Conservation (phyloP, 257 asterid genomes). For the Petunia axillaris region DNA sequence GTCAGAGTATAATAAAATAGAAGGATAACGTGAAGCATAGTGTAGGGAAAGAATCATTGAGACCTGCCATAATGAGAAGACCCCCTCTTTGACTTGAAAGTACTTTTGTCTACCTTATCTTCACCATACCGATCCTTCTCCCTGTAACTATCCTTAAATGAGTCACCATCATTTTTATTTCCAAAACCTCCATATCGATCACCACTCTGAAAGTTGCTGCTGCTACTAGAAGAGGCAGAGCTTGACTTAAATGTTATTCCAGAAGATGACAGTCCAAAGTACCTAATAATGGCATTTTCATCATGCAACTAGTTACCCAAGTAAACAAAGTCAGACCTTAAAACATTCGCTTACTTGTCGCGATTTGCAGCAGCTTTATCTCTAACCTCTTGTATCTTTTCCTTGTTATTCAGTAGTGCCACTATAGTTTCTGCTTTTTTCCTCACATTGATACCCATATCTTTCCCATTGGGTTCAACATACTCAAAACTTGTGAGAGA, state of each 20-base stretch:
- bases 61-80: slow-evolving; percentile 69
- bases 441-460: slow-evolving; percentile 83
- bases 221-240: slow-evolving; percentile 64
- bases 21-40: slow-evolving; percentile 18
- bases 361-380: slow-evolving; percentile 85
- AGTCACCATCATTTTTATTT: slow-evolving; percentile 51
- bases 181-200: slow-evolving; percentile 78
- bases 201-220: slow-evolving; percentile 32
- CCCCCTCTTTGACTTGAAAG: slow-evolving; percentile 49
- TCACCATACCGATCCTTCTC: slow-evolving; percentile 61
- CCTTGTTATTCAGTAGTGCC: slow-evolving; percentile 78
- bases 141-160: slow-evolving; percentile 42
- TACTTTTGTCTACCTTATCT: slow-evolving; percentile 54
- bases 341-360: slow-evolving; percentile 67
- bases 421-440: slow-evolving; percentile 87
- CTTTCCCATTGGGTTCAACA: slow-evolving; percentile 91
- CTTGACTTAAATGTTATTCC: slow-evolving; percentile 81
- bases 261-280: slow-evolving; percentile 88
- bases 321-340: slow-evolving; percentile 25
- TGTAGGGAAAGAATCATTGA: slow-evolving; percentile 20
- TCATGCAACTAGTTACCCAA: background rate
- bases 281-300: slow-evolving; percentile 49
- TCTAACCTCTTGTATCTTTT: slow-evolving; percentile 84
- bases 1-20: slow-evolving; percentile 4
- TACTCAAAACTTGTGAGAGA: slow-evolving; percentile 86